phyloP scores from a whole-genome alignment of 1,284 basidiomycete species.

The Rhodofomes roseus region DNA sequence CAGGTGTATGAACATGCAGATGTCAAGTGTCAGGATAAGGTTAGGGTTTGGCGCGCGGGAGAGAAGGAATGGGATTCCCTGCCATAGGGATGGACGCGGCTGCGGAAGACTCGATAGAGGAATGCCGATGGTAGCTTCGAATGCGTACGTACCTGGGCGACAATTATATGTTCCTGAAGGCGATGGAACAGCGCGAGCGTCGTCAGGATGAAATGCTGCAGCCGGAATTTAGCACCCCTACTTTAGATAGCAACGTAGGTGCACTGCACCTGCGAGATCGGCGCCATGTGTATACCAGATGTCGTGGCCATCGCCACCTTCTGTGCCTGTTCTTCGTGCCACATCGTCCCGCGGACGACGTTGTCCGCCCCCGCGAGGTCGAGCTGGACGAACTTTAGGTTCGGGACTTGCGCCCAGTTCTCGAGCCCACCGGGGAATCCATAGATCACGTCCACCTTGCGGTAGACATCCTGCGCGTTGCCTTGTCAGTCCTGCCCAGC shows the following conservation, averaged over 20 bases:
- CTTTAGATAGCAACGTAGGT: not conserved
- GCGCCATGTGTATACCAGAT: not conserved
- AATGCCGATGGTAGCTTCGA: no score
- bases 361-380: not conserved
- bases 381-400: not conserved
- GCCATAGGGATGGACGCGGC: not conserved
- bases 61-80: not conserved
- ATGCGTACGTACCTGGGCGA: not conserved
- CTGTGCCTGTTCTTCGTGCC: not conserved
- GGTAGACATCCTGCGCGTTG: not conserved
- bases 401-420: not conserved
- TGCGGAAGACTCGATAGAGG: no score
- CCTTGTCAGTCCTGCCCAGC: not conserved
- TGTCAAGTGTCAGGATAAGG: no score
- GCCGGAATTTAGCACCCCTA: not conserved
- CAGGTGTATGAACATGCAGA: no score
- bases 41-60: no score
- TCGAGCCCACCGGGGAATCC: not conserved
- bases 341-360: not conserved
- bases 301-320: not conserved
- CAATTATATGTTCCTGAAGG: not conserved
- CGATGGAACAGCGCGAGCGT: not conserved
- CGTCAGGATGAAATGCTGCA: not conserved
- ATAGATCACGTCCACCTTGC: not conserved
- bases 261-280: not conserved